Evolutionary conservation across 2,329 filamentous ascomycete genomes (phyloP).

Genomic region (Phyllosticta citribraziliensis): DNA sequence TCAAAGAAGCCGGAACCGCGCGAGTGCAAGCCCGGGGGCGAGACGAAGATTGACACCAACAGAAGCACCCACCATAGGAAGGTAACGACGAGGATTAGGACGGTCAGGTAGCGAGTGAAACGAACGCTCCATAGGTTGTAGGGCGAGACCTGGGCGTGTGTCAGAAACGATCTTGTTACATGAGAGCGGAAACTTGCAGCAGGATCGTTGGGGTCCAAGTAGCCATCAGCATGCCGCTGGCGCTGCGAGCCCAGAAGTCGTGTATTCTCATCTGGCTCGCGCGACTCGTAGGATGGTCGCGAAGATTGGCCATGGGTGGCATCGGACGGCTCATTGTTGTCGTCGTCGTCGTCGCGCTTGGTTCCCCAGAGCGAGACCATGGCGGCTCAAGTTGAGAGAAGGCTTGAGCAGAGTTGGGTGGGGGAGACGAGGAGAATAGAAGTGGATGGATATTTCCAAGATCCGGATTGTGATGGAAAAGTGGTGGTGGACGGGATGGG

Average conservation of each 20-base stretch:
- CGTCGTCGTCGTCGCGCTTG: constrained; percentile 35
- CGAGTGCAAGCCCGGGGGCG: constrained; percentile 74
- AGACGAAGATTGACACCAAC: constrained; percentile 84
- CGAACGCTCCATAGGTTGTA: constrained; percentile 94
- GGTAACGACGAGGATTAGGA: constrained; percentile 63
- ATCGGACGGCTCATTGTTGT: constrained; percentile 19
- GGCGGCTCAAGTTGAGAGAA: background rate
- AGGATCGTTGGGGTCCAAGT: constrained; percentile 69
- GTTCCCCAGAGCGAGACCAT: constrained; percentile 49
- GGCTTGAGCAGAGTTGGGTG: background rate
- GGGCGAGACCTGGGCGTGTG: constrained; percentile 53
- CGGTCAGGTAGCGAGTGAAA: constrained; percentile 64
- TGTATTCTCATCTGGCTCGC: constrained; percentile 50
- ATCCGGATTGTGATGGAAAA: background rate
- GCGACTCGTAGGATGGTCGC: constrained; percentile 19
- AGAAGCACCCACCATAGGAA: constrained; percentile 91
- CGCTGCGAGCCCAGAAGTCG: constrained; percentile 51
- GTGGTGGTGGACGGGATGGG: background rate
- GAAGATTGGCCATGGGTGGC: constrained; percentile 16
- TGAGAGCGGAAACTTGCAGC: constrained; percentile 46
- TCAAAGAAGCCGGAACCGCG: constrained; percentile 89
- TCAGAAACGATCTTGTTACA: constrained; percentile 13
- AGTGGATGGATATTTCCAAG: background rate
- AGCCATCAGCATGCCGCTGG: constrained; percentile 54
- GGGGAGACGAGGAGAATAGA: background rate